Base-by-base conservation (phyloP, 495 filamentous ascomycete genomes). In the Peziza echinospora region DNA sequence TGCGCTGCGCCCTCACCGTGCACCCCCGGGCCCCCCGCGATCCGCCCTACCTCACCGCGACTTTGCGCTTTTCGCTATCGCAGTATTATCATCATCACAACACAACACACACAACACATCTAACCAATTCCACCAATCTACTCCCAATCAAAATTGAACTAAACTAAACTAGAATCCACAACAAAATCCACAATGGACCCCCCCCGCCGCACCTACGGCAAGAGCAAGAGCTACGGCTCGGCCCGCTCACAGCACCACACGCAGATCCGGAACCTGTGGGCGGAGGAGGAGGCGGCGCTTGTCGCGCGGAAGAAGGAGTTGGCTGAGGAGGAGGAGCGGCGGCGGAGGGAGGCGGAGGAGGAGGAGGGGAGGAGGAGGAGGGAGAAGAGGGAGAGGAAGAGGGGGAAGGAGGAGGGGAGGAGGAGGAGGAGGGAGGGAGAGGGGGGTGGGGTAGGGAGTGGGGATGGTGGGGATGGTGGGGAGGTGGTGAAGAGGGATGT, bases 181-280 rank as follows among this genome's bases (percentile, higher is more conserved):
- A n/a, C n/a, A n/a, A n/a, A n/a, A n/a, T n/a, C n/a, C n/a, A n/a
- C n/a, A n/a, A n/a, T n/a, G n/a, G 9, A 44, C 54, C 53, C 62
- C 66, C 40, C 56, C 79, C 54, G 77, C 79, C 63, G 24, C 11
- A 28, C 44, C 24, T 26, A 46, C 25, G 16, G 13, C 6, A 26
- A 19, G 71, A 70, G 43, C 54, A 78, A 52, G 74, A 80, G 60
- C 60, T 65, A 17, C 59, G 76, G 44, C 63, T 80, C 41, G 61
- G 51, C 3, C 13, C n/a, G n/a, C n/a, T n/a, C n/a, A n/a, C n/a
- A n/a, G n/a, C n/a, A n/a, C n/a, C n/a, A n/a, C n/a, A 6, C 13
- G 13, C 13, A 37, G 30, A 6, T 11, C 6, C 13, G 30, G 30
- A 37, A 37, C 19, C 30, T 37, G 3, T 37, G 30, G 30, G 30